These are phyloP conservation scores for Camellia granthamiana DNA, from an alignment of 148 eudicot species.

Conservation along the genomic window DNA sequence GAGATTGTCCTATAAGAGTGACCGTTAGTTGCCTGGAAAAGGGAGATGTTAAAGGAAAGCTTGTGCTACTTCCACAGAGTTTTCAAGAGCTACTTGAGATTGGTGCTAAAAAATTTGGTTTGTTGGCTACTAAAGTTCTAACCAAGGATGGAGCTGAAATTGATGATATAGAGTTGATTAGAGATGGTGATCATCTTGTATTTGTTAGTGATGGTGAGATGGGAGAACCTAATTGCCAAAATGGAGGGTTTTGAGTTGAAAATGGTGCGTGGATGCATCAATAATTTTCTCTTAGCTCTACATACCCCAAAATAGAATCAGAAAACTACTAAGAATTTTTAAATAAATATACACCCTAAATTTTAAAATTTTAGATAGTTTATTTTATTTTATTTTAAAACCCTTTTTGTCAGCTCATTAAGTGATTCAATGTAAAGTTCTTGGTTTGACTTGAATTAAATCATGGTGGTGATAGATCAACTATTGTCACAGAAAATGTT, in stretches of 20 bases:
- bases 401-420: not conserved
- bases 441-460: not conserved
- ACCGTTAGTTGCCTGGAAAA: constrained; percentile 45
- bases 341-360: too few species aligned
- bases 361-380: not conserved
- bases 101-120: constrained; percentile 47
- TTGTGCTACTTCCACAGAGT: constrained; percentile 54
- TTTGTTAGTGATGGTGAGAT: constrained; percentile 27
- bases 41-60: constrained; percentile 42
- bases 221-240: constrained; percentile 8
- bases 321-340: too few species aligned
- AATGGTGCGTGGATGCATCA: not conserved
- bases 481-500: not conserved
- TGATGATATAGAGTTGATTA: constrained; percentile 54
- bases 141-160: constrained; percentile 62
- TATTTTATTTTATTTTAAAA: not conserved
- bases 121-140: constrained; percentile 35
- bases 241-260: constrained; percentile 5
- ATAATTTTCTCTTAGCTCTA: too few species aligned
- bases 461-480: not conserved
- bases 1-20: constrained; percentile 34
- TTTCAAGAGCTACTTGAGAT: constrained; percentile 50
- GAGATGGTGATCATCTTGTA: constrained; percentile 81
- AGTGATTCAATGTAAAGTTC: not conserved
- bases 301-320: too few species aligned